Conservation (phyloP, 1,284 basidiomycete species). For the Gomphus sp. region DNA sequence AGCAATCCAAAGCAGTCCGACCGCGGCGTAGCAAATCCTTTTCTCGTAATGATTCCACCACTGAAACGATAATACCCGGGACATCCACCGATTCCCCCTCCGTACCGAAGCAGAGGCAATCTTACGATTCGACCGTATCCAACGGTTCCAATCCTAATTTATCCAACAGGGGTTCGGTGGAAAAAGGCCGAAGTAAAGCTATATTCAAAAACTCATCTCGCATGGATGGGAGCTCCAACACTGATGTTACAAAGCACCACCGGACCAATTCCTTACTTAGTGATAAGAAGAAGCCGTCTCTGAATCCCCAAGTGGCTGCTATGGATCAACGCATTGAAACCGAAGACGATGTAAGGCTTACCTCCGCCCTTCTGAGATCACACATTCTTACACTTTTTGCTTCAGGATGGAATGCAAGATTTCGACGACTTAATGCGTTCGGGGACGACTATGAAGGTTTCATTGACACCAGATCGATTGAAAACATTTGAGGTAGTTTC, state of each 20-base stretch:
- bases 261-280: constrained; percentile 46
- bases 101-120: constrained; percentile 8
- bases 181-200: constrained; percentile 2
- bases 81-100: constrained; percentile 11
- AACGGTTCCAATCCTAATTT: constrained; percentile 1
- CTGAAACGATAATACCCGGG: constrained; percentile 13
- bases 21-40: constrained; percentile 58
- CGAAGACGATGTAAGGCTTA: background rate
- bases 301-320: background rate
- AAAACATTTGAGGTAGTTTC: constrained; percentile 78
- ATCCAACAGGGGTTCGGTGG: constrained; percentile 2
- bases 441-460: constrained; percentile 87
- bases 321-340: background rate
- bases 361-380: background rate
- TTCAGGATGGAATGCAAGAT: constrained; percentile 44
- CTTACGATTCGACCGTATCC: background rate
- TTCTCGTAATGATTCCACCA: constrained; percentile 30
- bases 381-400: constrained; percentile 11
- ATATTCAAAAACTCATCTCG: constrained; percentile 1
- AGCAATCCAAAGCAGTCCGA: constrained; percentile 39
- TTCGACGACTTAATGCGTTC: constrained; percentile 89
- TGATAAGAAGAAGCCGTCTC: constrained; percentile 7
- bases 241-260: constrained; percentile 25
- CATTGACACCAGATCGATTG: constrained; percentile 85
- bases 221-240: constrained; percentile 16